phyloP scores from a whole-genome alignment of 371 early-diverging fungal genomes.

The Nematocida homosporus region DNA sequence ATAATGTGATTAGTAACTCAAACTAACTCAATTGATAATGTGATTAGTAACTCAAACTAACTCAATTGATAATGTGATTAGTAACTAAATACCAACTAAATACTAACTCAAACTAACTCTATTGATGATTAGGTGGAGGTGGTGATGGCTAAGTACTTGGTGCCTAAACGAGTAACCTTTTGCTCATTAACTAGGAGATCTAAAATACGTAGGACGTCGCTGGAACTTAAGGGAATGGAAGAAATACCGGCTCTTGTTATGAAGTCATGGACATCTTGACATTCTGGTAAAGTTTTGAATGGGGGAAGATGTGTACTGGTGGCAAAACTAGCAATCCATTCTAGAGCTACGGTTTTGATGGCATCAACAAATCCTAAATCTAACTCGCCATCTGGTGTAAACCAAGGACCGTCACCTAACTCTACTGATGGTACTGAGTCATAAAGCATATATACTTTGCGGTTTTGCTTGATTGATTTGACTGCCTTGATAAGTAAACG shows the following conservation, averaged over 20 bases:
- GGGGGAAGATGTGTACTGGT: slow-evolving; percentile 29
- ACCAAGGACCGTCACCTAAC: slow-evolving; percentile 92
- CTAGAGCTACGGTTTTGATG: slow-evolving; percentile 73
- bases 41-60: no score
- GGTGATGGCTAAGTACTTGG: slow-evolving; percentile 39
- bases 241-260: slow-evolving; percentile 54
- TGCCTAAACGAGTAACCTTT: slow-evolving; percentile 71
- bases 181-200: slow-evolving; percentile 83
- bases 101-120: no score
- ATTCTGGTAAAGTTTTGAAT: slow-evolving; percentile 45
- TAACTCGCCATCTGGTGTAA: slow-evolving; percentile 80
- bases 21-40: no score
- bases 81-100: no score
- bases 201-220: slow-evolving; percentile 75
- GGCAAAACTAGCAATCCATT: slow-evolving; percentile 73
- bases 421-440: slow-evolving; percentile 80
- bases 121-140: no score
- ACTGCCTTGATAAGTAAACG: slow-evolving; percentile 79
- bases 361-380: slow-evolving; percentile 84
- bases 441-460: slow-evolving; percentile 85
- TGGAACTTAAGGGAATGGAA: slow-evolving; percentile 71
- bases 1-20: no score
- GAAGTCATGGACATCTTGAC: slow-evolving; percentile 55
- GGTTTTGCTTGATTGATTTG: slow-evolving; percentile 78
- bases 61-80: no score